Conservation (phyloP, 371 early-diverging fungal species). For the Dipsacomyces acuminosporus region DNA sequence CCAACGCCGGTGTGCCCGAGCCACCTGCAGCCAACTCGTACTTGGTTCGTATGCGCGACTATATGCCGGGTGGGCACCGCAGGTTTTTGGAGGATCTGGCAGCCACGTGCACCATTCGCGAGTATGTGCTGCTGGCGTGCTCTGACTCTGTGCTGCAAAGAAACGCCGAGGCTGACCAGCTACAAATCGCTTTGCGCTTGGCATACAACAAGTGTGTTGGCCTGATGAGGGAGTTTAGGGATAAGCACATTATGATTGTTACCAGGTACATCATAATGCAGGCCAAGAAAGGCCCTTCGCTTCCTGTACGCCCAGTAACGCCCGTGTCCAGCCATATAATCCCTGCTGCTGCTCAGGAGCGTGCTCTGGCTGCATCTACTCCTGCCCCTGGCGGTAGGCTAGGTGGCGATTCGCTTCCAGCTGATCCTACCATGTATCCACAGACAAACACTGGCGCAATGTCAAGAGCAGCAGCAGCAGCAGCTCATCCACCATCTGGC, state of each 20-base stretch:
- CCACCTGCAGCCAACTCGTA: slow-evolving; percentile 57
- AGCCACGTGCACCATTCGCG: slow-evolving; percentile 41
- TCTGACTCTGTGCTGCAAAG: slow-evolving; percentile 18
- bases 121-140: slow-evolving; percentile 41
- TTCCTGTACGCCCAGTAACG: slow-evolving; percentile 32
- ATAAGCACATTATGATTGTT: slow-evolving; percentile 89
- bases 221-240: slow-evolving; percentile 80
- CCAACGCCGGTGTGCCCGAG: slow-evolving; percentile 39
- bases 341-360: slow-evolving; percentile 10
- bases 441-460: slow-evolving; percentile 29
- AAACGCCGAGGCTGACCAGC: slow-evolving; percentile 52
- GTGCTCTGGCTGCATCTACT: slow-evolving; percentile 7
- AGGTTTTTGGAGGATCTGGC: slow-evolving; percentile 78
- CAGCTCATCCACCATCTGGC: slow-evolving; percentile 42
- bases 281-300: slow-evolving; percentile 68
- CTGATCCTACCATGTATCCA: slow-evolving; percentile 34
- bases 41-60: slow-evolving; percentile 85
- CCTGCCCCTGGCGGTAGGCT: slow-evolving; percentile 24
- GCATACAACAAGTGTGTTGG: slow-evolving; percentile 76
- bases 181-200: slow-evolving; percentile 51
- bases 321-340: slow-evolving; percentile 16
- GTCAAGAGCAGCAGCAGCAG: slow-evolving; percentile 41
- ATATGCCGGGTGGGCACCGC: slow-evolving; percentile 87
- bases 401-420: slow-evolving; percentile 35
- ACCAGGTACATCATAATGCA: slow-evolving; percentile 86